phyloP scores from a whole-genome alignment of 2,329 filamentous ascomycete genomes.

The Colletotrichum sansevieriae region DNA sequence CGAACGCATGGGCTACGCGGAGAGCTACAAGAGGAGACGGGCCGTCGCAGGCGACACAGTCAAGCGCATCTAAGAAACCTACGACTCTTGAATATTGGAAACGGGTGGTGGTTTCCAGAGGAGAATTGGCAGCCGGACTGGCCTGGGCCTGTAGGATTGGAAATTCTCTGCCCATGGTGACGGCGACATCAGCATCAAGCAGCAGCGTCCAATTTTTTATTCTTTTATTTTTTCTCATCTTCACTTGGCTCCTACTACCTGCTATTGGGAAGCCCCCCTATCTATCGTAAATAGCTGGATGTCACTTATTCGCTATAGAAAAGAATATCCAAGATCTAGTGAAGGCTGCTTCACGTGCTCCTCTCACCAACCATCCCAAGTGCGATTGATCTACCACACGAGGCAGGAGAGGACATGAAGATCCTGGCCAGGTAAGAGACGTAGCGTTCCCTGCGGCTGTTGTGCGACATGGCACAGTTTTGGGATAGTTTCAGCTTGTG shows the following conservation, averaged over 20 bases:
- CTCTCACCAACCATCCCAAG: background rate
- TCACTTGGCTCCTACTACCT: constrained; percentile 1
- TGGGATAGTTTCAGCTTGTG: constrained; percentile 38
- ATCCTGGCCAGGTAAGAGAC: background rate
- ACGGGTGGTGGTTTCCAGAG: background rate
- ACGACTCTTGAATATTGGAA: background rate
- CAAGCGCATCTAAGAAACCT: constrained; percentile 35
- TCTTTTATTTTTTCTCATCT: constrained; percentile 18
- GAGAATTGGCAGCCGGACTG: background rate
- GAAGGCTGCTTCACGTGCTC: constrained; percentile 11
- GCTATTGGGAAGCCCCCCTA: constrained; percentile 1
- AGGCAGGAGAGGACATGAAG: background rate
- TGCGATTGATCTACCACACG: background rate
- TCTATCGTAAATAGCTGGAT: constrained; percentile 39
- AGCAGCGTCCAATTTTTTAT: constrained; percentile 35
- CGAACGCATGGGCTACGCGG: constrained; percentile 74
- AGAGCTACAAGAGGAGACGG: constrained; percentile 69
- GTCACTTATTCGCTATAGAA: constrained; percentile 25
- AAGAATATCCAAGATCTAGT: constrained; percentile 19
- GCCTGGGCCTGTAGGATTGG: constrained; percentile 10
- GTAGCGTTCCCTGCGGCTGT: constrained; percentile 23
- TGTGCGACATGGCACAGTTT: constrained; percentile 38
- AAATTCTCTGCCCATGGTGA: constrained; percentile 12
- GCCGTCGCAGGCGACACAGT: constrained; percentile 55
- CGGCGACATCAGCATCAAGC: constrained; percentile 40